A percentile compares a stretch with the other conserved stretches of the same genome.
Conservation (phyloP, 345 rosid species). For the Hibiscus mutabilis region DNA sequence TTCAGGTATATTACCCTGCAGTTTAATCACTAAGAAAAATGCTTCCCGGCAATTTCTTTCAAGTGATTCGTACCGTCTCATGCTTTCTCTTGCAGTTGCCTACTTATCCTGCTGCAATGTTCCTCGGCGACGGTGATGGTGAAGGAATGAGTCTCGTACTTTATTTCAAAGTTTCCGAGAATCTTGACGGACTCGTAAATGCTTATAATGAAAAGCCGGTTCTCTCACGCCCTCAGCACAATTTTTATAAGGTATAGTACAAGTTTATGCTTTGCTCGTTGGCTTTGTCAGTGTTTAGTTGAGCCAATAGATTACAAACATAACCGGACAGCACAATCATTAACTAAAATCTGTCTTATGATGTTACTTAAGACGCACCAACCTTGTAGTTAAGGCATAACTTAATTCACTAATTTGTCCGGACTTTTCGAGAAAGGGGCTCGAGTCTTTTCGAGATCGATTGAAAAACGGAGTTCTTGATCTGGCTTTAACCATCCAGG, state of each 20-base stretch:
- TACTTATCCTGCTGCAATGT: slow-evolving; percentile 2
- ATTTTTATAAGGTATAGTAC: slow-evolving; percentile 47
- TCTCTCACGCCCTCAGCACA: slow-evolving; percentile 92
- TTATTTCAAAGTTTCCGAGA: neutral
- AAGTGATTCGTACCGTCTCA: neutral
- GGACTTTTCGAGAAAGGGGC: slow-evolving; percentile 63
- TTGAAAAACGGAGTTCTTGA: slow-evolving; percentile 65
- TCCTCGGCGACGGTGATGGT: neutral
- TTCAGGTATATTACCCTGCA: slow-evolving; percentile 43
- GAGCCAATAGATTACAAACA: neutral
- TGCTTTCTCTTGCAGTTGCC: slow-evolving; percentile 22
- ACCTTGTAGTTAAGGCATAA: neutral
- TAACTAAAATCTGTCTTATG: neutral
- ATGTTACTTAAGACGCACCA: neutral
- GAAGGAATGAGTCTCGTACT: slow-evolving; percentile 3
- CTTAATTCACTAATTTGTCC: neutral
- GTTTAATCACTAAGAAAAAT: neutral
- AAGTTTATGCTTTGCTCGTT: neutral
- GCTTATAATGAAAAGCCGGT: slow-evolving; percentile 92
- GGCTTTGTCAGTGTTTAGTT: neutral
- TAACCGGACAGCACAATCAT: neutral
- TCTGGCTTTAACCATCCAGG: slow-evolving; percentile 88
- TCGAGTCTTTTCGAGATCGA: slow-evolving; percentile 80
- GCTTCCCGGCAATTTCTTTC: neutral
- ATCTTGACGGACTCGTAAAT: slow-evolving; percentile 20